phyloP scores from a whole-genome alignment of 306 rosid species.

The Hippophae gyantsensis region DNA sequence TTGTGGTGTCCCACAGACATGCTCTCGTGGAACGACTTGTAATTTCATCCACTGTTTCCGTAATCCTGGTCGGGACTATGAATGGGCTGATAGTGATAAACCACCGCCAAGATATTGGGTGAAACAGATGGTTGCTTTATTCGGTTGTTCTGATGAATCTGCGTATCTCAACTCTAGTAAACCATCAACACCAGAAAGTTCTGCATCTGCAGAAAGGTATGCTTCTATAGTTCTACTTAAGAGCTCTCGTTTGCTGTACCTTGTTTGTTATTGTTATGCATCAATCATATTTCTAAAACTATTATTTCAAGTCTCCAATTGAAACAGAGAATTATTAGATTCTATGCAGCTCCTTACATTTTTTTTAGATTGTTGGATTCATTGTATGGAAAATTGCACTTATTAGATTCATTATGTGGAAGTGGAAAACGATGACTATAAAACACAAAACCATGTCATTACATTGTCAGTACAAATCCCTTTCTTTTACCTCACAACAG shows the following conservation, averaged over 20 bases:
- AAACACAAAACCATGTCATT: too few species aligned
- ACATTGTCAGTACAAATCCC: too few species aligned
- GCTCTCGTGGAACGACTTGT: conserved; percentile 86
- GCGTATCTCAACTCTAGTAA: conserved; percentile 28
- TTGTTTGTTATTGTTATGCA: neutral
- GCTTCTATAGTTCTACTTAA: conserved; percentile 8
- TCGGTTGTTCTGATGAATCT: conserved; percentile 55
- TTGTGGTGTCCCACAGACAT: conserved; percentile 46
- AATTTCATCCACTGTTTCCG: conserved; percentile 91
- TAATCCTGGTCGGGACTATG: conserved; percentile 94
- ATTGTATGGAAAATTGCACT: too few species aligned
- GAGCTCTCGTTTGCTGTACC: neutral
- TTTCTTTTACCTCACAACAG: too few species aligned
- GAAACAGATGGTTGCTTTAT: conserved; percentile 59
- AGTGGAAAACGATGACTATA: too few species aligned
- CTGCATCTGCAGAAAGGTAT: conserved; percentile 32
- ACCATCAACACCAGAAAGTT: conserved; percentile 23
- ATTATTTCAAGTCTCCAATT: neutral
- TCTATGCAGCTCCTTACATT: too few species aligned
- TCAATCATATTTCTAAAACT: neutral
- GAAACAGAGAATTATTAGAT: too few species aligned
- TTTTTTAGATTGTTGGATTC: too few species aligned
- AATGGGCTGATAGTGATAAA: conserved; percentile 88
- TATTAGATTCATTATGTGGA: too few species aligned
- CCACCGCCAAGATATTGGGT: conserved; percentile 85